phyloP scores from a whole-genome alignment of 116 monocot genomes.

The Cymodocea nodosa region DNA sequence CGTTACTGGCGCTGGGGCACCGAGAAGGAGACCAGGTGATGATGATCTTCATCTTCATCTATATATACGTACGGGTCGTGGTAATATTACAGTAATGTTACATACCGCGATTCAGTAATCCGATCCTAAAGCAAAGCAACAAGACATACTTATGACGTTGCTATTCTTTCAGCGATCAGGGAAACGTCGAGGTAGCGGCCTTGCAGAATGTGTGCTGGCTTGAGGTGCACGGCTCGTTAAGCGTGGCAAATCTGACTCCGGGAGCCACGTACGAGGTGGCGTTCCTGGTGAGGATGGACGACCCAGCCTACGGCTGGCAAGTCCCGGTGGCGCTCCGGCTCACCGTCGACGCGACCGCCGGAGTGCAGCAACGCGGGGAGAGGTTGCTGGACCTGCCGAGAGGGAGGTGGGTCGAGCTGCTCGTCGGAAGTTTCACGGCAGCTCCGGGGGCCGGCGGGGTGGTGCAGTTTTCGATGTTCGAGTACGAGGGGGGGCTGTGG shows the following conservation, averaged over 20 bases:
- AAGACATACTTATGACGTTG: too few relatives aligned
- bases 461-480: conserved; percentile 41
- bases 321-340: conserved; percentile 35
- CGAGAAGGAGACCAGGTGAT: conserved; percentile 19
- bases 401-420: conserved; percentile 29
- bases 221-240: conserved; percentile 41
- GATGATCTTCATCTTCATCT: too few relatives aligned
- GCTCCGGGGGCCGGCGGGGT: conserved; percentile 8
- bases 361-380: conserved; percentile 14
- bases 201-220: conserved; percentile 51
- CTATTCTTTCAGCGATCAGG: conserved; percentile 17
- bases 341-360: conserved; percentile 11
- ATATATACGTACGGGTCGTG: too few relatives aligned
- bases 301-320: conserved; percentile 27
- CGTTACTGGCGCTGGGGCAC: conserved; percentile 22
- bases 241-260: conserved; percentile 33
- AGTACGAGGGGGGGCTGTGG: conserved; percentile 35
- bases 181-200: conserved; percentile 24
- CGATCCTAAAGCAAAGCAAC: too few relatives aligned
- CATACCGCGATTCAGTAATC: not conserved
- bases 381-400: conserved; percentile 23
- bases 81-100: too few relatives aligned
- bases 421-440: conserved; percentile 16
- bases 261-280: conserved; percentile 27
- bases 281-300: conserved; percentile 34